Evolutionary conservation across 129 eudicot genomes (phyloP).

Genomic region (Silybum marianum): DNA sequence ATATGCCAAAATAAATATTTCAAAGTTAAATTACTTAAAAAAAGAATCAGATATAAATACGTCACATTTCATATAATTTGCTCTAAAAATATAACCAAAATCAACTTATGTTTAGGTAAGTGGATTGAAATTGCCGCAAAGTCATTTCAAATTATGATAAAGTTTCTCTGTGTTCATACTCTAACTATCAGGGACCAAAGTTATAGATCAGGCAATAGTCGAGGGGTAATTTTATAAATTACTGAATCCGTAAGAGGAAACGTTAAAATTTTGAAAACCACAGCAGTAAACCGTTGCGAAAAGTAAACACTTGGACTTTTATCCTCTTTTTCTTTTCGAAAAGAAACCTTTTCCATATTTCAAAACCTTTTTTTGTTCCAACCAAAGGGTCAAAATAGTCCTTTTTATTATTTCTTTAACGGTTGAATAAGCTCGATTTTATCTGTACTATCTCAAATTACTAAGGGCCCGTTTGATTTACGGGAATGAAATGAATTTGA

Average conservation of each 20-base stretch:
- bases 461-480: too few relatives aligned
- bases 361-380: slow-evolving; percentile 17
- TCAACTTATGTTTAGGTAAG: background rate
- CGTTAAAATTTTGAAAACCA: slow-evolving; percentile 3
- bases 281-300: slow-evolving; percentile 19
- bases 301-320: slow-evolving; percentile 20
- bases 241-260: background rate
- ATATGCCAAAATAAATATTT: background rate
- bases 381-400: background rate
- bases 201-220: background rate
- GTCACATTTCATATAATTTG: background rate
- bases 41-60: background rate
- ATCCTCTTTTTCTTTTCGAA: slow-evolving; percentile 17
- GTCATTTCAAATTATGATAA: background rate
- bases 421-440: background rate
- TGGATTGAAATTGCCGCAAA: background rate
- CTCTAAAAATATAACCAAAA: background rate
- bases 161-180: background rate
- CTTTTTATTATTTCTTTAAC: background rate
- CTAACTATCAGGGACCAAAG: background rate
- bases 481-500: too few relatives aligned
- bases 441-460: too few relatives aligned
- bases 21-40: background rate
- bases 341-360: slow-evolving; percentile 20
- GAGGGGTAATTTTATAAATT: background rate